These are phyloP conservation scores for Skeletonema potamos DNA, from an alignment of 108 stramenopile species.

Conservation along the genomic window DNA sequence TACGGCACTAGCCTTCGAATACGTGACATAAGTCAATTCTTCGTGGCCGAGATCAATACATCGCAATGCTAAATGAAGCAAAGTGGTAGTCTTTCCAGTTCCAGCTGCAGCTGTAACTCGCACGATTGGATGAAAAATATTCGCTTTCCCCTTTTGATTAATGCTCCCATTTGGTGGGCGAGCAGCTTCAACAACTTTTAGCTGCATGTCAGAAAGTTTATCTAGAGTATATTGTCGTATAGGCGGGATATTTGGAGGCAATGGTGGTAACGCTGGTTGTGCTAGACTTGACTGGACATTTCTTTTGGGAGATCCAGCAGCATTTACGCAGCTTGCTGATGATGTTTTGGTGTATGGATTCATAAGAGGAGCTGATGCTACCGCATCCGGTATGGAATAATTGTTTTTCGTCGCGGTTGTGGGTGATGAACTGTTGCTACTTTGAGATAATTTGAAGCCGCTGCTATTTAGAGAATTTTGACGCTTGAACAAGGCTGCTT, in stretches of 20 bases:
- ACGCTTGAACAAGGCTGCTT: neutral
- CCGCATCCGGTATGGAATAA: neutral
- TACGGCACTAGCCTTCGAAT: conserved; percentile 24
- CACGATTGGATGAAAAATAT: conserved; percentile 16
- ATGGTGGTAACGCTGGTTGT: neutral
- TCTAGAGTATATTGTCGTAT: conserved; percentile 7
- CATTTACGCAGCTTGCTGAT: too few relatives aligned
- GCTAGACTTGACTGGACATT: neutral
- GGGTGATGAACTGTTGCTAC: neutral
- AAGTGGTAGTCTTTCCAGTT: conserved; percentile 46
- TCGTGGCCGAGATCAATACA: conserved; percentile 33
- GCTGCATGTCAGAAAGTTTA: conserved; percentile 6
- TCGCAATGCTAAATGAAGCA: conserved; percentile 29
- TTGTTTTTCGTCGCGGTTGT: too few relatives aligned
- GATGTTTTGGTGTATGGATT: conserved; percentile 2
- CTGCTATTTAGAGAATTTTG: neutral
- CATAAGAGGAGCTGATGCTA: neutral
- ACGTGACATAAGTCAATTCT: conserved; percentile 42
- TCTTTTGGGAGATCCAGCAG: neutral
- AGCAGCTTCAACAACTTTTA: conserved; percentile 13
- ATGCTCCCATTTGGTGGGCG: conserved; percentile 3
- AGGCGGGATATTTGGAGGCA: neutral
- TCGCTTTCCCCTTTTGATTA: neutral
- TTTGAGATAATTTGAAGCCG: neutral
- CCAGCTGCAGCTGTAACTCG: conserved; percentile 48